These are phyloP conservation scores for Veloboletus limbatus DNA, from an alignment of 1,284 basidiomycete species.

Conservation along the genomic window DNA sequence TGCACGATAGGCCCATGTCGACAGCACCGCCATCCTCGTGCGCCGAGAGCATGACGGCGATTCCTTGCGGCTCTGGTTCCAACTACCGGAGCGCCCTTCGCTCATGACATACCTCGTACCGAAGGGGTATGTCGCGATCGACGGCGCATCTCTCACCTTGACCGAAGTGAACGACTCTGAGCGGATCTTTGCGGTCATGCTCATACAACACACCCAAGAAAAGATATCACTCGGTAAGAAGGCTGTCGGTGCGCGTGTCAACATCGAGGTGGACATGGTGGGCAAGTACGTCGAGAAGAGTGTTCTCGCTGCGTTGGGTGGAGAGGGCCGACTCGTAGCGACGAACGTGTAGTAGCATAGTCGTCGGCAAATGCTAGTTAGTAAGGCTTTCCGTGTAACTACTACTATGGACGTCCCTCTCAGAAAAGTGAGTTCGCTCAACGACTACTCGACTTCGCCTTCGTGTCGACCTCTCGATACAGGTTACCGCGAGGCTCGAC, in stretches of 20 bases:
- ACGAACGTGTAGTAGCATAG: slow-evolving; percentile 30
- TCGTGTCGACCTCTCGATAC: slow-evolving; percentile 19
- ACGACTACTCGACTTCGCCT: neutral
- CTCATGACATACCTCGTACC: slow-evolving; percentile 84
- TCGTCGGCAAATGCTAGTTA: slow-evolving; percentile 9
- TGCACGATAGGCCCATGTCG: slow-evolving; percentile 81
- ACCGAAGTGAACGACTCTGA: slow-evolving; percentile 76
- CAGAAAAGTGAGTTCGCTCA: slow-evolving; percentile 41
- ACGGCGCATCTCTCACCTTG: slow-evolving; percentile 92
- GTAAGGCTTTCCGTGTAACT: neutral
- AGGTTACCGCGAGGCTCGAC: slow-evolving; percentile 45
- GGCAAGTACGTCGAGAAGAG: slow-evolving; percentile 87
- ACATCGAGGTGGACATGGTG: slow-evolving; percentile 94
- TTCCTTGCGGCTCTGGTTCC: slow-evolving; percentile 81
- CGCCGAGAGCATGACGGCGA: slow-evolving; percentile 77
- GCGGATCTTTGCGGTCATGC: slow-evolving; percentile 87
- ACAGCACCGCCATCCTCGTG: slow-evolving; percentile 79
- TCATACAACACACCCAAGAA: slow-evolving; percentile 91
- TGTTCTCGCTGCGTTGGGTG: slow-evolving; percentile 70
- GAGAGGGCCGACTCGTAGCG: slow-evolving; percentile 61
- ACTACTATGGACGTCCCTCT: slow-evolving; percentile 30
- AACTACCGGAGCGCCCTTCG: slow-evolving; percentile 65
- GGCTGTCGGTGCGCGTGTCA: slow-evolving; percentile 77
- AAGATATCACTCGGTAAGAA: slow-evolving; percentile 85
- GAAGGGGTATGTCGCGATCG: slow-evolving; percentile 96